Evolutionary conservation across 768 basidiomycete species (phyloP).

Genomic region (Mycena epipterygia): DNA sequence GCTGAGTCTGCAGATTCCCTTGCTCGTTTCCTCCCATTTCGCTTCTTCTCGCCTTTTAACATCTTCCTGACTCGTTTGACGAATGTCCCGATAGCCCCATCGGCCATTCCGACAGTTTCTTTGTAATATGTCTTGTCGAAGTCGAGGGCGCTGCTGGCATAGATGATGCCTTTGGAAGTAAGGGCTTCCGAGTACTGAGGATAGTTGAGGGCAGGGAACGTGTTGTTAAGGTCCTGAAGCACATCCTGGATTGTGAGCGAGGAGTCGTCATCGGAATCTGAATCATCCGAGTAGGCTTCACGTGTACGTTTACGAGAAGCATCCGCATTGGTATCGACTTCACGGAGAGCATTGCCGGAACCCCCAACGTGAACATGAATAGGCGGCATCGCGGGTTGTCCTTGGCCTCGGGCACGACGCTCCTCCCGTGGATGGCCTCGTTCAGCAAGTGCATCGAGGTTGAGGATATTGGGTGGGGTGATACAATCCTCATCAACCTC

Average conservation of each 20-base stretch:
- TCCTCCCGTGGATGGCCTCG: not conserved
- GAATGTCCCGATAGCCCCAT: conserved; percentile 2
- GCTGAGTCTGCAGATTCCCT: not conserved
- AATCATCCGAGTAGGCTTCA: not conserved
- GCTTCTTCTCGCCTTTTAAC: not conserved
- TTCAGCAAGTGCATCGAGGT: not conserved
- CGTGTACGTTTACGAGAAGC: not conserved
- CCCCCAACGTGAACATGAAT: not conserved
- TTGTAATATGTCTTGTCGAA: not conserved
- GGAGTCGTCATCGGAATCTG: too few species aligned
- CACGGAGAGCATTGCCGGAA: not conserved
- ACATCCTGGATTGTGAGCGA: not conserved
- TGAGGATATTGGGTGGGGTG: not conserved
- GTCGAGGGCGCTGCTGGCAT: not conserved
- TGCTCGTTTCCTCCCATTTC: conserved; percentile 7
- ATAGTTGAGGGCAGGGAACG: conserved; percentile 6
- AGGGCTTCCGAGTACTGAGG: not conserved
- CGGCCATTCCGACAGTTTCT: not conserved
- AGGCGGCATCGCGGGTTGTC: not conserved
- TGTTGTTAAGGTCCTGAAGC: conserved; percentile 1
- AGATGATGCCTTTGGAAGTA: not conserved
- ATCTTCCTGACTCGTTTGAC: not conserved
- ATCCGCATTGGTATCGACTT: not conserved
- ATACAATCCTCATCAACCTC: not conserved
- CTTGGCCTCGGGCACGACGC: not conserved